These are phyloP conservation scores for Mycena sanguinolenta DNA, from an alignment of 768 basidiomycete species.

Conservation along the genomic window DNA sequence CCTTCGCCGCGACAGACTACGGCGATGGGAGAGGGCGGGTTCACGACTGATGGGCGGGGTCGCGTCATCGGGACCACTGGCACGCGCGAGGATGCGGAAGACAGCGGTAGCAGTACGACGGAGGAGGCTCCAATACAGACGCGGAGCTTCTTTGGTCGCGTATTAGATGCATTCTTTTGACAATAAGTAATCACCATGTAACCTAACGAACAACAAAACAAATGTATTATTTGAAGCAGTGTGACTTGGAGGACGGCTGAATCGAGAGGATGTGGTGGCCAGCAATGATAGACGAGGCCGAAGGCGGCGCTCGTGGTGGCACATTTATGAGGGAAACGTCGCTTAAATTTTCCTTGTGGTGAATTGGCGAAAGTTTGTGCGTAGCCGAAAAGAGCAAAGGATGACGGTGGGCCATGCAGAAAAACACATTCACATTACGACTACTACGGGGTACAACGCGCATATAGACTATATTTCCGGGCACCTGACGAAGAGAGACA, in stretches of 20 bases:
- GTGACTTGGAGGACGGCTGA: no score
- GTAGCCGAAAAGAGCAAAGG: constrained; percentile 40
- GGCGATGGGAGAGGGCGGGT: constrained; percentile 17
- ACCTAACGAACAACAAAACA: constrained; percentile 10
- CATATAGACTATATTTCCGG: background rate
- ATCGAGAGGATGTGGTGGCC: no score
- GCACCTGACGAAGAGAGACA: background rate
- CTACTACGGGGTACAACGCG: background rate
- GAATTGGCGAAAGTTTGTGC: no score
- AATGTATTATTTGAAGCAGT: constrained; percentile 13
- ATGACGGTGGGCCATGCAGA: no score
- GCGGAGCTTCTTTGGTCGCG: constrained; percentile 44
- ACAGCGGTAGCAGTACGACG: constrained; percentile 1
- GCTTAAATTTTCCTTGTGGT: no score
- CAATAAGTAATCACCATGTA: constrained; percentile 10
- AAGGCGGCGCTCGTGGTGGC: no score
- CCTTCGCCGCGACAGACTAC: constrained; percentile 24
- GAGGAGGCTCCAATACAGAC: constrained; percentile 7
- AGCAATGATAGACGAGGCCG: no score
- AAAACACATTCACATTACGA: background rate
- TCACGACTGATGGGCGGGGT: constrained; percentile 36
- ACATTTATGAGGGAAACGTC: no score
- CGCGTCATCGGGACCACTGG: constrained; percentile 33
- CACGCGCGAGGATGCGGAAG: constrained; percentile 16
- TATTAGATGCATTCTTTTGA: constrained; percentile 42